Evolutionary conservation across 2,329 filamentous ascomycete species (phyloP).

Genomic region (Pseudogymnoascus sp.): DNA sequence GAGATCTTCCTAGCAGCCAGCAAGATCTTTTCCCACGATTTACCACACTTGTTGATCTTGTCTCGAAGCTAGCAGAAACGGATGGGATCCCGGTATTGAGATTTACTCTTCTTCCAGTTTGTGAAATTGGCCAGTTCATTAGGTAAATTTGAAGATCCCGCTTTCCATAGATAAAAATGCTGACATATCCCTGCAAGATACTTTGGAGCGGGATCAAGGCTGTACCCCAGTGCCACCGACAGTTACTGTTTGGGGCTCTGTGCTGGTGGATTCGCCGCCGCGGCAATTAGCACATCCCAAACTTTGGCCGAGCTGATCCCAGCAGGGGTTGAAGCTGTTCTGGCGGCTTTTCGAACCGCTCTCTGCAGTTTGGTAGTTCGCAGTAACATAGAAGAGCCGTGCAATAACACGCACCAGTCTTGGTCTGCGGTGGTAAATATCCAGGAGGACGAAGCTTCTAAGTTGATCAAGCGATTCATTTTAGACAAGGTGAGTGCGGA

Average conservation of each 20-base stretch:
- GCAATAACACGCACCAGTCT: constrained; percentile 13
- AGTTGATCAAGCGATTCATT: constrained; percentile 8
- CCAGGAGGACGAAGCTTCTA: neutral
- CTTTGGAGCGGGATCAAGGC: neutral
- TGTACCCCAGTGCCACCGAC: neutral
- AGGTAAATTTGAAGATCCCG: neutral
- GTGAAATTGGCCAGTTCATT: neutral
- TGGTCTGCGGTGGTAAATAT: constrained; percentile 1
- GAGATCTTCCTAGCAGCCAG: neutral
- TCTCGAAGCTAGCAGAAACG: neutral
- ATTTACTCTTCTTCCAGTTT: neutral
- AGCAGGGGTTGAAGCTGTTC: constrained; percentile 22
- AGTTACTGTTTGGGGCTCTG: constrained; percentile 21
- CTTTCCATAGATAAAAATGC: neutral
- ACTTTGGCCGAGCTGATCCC: constrained; percentile 22
- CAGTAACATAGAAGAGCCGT: neutral
- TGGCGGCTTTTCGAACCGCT: constrained; percentile 22
- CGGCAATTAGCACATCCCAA: constrained; percentile 21
- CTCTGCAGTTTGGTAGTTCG: neutral
- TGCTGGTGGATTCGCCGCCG: constrained; percentile 25
- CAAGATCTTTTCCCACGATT: neutral
- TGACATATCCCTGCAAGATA: neutral
- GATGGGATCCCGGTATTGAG: neutral
- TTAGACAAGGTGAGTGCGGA: neutral
- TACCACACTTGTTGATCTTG: constrained; percentile 1